Evolutionary conservation across 2,329 filamentous ascomycete species (phyloP), one percentile per base, ranked within the genome.

Genomic region (Pestalotiopsis sp.): DNA sequence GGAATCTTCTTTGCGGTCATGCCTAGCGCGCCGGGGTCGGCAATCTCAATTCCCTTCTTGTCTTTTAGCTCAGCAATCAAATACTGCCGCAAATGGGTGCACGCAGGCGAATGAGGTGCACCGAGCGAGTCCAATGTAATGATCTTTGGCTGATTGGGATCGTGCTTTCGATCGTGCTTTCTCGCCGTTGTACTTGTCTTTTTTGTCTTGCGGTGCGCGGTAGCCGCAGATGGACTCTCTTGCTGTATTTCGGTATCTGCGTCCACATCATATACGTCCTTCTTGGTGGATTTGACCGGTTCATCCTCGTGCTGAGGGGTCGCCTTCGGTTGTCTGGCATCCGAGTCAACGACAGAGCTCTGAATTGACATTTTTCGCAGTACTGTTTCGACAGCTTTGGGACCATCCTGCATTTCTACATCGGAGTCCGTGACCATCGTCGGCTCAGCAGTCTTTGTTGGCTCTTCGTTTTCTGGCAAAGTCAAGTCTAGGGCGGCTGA

Each of bases 81-180:
- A 78, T 97, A 98, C 31, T 93, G 87, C 74, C 91, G 94, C 38
- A 99, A 83, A 45, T 87, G 86, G 61, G 79, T 86, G 70, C 92
- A 89, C 5, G 93, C 92, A 0, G 84, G 81, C 1, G 87, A 83
- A 72, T 95, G 93, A 0, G 83, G 60, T 4, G 79, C 74, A n/a
- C 90, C 91, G 1, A 98, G 85, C 0, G 96, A 98, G 78, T 99
- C 96, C 31, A 98, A 87, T 0, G 93, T 94, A 71, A 98, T 90
- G 70, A 98, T 94, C 45, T 88, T 87, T 1, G 93, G 90, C 64
- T 89, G 85, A 9, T 81, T 81, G 1, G 83, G 80, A 66, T 88
- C 82, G 20, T 52, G 45, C 2, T 36, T 36, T 9, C 31, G 31
- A 2, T 36, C 31, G 68, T 82, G 81, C 70, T 83, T 87, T 39